Evolutionary conservation across 2,329 filamentous ascomycete genomes (phyloP).

Genomic region (Pestalotiopsis sp.): DNA sequence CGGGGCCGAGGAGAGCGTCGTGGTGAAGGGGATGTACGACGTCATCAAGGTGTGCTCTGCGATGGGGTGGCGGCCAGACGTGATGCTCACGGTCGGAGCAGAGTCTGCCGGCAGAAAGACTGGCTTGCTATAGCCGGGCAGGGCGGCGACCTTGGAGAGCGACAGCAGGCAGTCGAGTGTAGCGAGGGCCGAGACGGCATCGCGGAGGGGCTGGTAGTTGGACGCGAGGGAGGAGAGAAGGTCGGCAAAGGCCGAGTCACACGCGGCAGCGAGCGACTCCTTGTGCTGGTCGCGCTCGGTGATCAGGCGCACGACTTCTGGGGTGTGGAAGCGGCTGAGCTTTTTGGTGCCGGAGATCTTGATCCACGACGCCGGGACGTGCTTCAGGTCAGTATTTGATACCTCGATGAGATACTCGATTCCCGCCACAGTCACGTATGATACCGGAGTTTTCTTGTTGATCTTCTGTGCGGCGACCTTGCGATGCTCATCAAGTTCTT

Average conservation of each 20-base stretch:
- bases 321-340: slow-evolving; percentile 89
- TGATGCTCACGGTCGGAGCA: slow-evolving; percentile 69
- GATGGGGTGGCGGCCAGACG: slow-evolving; percentile 86
- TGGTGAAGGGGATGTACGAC: slow-evolving; percentile 89
- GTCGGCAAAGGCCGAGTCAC: slow-evolving; percentile 76
- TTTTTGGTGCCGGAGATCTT: slow-evolving; percentile 97
- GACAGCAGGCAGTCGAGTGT: slow-evolving; percentile 89
- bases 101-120: slow-evolving; percentile 63
- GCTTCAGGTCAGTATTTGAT: slow-evolving; percentile 77
- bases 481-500: slow-evolving; percentile 81
- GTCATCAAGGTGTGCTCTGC: slow-evolving; percentile 87
- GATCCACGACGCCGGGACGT: slow-evolving; percentile 89
- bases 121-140: slow-evolving; percentile 87
- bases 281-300: slow-evolving; percentile 92
- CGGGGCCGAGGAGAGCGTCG: slow-evolving; percentile 60
- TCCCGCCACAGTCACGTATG: slow-evolving; percentile 82
- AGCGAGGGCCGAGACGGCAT: slow-evolving; percentile 83
- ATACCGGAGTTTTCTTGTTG: slow-evolving; percentile 67
- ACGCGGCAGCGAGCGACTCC: slow-evolving; percentile 88
- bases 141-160: slow-evolving; percentile 78
- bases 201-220: slow-evolving; percentile 88
- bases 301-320: slow-evolving; percentile 81
- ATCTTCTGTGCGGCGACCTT: slow-evolving; percentile 71
- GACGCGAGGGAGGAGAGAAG: slow-evolving; percentile 74
- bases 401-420: slow-evolving; percentile 97